phyloP scores from a whole-genome alignment of 2,329 filamentous ascomycete species.

The Colletotrichum euphorbiae region DNA sequence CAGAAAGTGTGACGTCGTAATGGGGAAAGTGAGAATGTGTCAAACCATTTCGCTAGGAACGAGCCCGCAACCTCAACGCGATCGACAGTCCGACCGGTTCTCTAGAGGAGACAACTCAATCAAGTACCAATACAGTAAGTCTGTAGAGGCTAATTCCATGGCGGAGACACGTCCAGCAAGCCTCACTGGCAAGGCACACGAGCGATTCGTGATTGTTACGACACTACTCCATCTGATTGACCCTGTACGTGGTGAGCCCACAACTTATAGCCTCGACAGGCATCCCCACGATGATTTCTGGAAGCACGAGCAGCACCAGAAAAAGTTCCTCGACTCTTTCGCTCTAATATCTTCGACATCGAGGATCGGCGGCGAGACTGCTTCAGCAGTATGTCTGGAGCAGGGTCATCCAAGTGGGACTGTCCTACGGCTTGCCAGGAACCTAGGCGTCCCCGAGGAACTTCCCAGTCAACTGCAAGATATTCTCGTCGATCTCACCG shows the following conservation, averaged over 20 bases:
- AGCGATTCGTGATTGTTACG: constrained; percentile 5
- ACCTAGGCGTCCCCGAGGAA: constrained; percentile 41
- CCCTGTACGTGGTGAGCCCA: constrained; percentile 45
- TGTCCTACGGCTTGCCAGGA: constrained; percentile 47
- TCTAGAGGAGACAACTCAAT: background rate
- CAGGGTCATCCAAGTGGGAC: constrained; percentile 41
- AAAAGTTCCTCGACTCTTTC: constrained; percentile 50
- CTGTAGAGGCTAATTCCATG: background rate
- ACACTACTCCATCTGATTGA: constrained; percentile 43
- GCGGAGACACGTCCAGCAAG: no score
- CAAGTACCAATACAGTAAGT: background rate
- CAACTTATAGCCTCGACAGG: constrained; percentile 17
- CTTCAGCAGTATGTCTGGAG: constrained; percentile 49
- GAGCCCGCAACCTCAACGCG: no score
- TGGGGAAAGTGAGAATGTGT: no score
- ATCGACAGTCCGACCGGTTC: no score
- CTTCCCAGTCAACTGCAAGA: constrained; percentile 8
- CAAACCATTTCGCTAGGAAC: no score
- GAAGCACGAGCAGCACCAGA: constrained; percentile 40
- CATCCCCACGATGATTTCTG: constrained; percentile 40
- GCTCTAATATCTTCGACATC: constrained; percentile 47
- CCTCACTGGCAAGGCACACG: background rate
- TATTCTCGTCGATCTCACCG: constrained; percentile 35
- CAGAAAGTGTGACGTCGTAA: no score
- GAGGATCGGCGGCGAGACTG: constrained; percentile 42